A percentile compares a stretch with the other conserved stretches of the same genome.
These are phyloP conservation scores for Leishmania turanica DNA, from an alignment of 208 protist species.

Conservation along the genomic window DNA sequence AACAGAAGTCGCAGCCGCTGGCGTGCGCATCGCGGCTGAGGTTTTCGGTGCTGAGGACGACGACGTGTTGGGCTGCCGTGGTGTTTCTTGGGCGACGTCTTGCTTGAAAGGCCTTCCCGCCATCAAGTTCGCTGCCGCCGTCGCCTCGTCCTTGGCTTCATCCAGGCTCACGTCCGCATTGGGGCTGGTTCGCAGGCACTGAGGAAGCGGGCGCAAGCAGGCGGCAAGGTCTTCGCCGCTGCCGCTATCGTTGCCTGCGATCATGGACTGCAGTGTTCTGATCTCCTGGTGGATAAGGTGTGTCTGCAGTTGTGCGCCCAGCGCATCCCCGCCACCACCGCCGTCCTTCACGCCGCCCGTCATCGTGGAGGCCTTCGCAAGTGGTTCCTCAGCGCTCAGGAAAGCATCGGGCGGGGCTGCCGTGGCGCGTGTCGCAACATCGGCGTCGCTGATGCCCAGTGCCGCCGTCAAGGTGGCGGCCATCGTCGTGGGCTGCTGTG, in stretches of 20 bases:
- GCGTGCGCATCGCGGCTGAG: background rate
- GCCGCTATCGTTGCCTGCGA: background rate
- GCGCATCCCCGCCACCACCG: background rate
- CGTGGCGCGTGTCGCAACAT: background rate
- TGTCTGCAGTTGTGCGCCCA: conserved; percentile 6
- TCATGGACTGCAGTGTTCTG: conserved; percentile 11
- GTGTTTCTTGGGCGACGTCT: background rate
- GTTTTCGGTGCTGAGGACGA: background rate
- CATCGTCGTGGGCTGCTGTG: conserved; percentile 18
- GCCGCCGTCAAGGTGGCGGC: conserved; percentile 25
- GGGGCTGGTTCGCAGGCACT: background rate
- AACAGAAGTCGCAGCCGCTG: background rate
- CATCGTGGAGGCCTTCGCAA: background rate
- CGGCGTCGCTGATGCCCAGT: conserved; percentile 19
- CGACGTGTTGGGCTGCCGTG: background rate
- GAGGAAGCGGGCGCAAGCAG: background rate
- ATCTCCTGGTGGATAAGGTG: conserved; percentile 13
- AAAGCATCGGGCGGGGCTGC: background rate
- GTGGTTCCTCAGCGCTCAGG: background rate
- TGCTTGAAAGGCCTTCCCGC: background rate
- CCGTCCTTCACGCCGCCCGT: background rate
- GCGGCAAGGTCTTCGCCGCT: background rate
- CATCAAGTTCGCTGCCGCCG: background rate
- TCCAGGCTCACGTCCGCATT: background rate
- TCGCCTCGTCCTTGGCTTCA: background rate